These are phyloP conservation scores for Gymnopilus junonius DNA, from an alignment of 768 basidiomycete genomes.

Conservation along the genomic window DNA sequence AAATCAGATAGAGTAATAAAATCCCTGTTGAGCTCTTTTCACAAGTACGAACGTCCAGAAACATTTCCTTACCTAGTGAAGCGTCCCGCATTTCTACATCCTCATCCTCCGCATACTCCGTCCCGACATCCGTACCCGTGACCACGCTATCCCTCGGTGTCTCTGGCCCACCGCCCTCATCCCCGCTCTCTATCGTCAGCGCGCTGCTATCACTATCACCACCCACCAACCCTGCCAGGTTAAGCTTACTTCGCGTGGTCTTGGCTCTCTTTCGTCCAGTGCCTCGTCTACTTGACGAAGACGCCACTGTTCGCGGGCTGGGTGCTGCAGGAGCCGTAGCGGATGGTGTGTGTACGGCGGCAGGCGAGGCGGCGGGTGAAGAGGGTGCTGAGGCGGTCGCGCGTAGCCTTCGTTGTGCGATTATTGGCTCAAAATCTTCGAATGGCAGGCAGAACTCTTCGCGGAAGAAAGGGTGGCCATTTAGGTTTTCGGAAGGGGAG, in stretches of 20 bases:
- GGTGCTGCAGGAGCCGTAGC: constrained; percentile 26
- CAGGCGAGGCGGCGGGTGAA: constrained; percentile 53
- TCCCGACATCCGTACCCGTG: constrained; percentile 75
- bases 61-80: constrained; percentile 52
- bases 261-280: constrained; percentile 33
- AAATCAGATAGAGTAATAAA: constrained; percentile 8
- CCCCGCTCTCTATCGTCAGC: constrained; percentile 81
- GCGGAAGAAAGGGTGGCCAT: constrained; percentile 72
- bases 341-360: constrained; percentile 41
- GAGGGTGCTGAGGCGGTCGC: constrained; percentile 67
- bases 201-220: constrained; percentile 88
- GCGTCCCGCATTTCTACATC: constrained; percentile 61
- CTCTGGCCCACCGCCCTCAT: constrained; percentile 57
- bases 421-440: constrained; percentile 66
- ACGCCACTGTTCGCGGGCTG: constrained; percentile 26
- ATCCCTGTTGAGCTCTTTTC: background rate
- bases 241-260: constrained; percentile 55
- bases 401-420: constrained; percentile 66
- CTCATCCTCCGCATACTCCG: constrained; percentile 73
- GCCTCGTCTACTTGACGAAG: constrained; percentile 19
- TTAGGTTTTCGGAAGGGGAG: constrained; percentile 70
- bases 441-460: constrained; percentile 67
- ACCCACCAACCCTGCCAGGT: constrained; percentile 74
- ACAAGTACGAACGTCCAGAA: background rate
- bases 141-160: constrained; percentile 69